Evolutionary conservation across 805 yeast genomes (phyloP), one percentile per base, ranked within the genome.

Genomic region (Pichia californica): DNA sequence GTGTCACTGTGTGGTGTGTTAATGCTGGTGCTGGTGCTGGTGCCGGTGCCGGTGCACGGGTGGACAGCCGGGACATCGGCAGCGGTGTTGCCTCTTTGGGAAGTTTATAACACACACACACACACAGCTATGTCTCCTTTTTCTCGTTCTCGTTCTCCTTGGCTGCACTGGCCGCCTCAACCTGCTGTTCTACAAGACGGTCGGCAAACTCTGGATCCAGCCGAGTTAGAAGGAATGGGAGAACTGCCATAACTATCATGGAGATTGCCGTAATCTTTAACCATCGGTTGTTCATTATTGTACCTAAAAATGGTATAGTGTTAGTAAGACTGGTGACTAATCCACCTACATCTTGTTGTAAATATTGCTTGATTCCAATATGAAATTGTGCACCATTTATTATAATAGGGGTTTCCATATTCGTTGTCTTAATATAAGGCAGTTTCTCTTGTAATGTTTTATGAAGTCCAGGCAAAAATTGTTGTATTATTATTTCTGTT

Each of bases 131-230:
- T n/a, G n/a, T 14, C 35, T 7, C 35, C 5, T 14, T 31, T 16
- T 14, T 16, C 4, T 7, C 18, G 13, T 21, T 31, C 14, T 25
- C 27, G 14, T 23, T 16, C 21, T 16, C 26, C 19, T 21, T 34
- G 11, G 19, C 43, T 16, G 27, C 19, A 18, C 16, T 19, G 11
- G 39, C 36, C 4, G 35, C 33, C 30, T 23, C 36, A 35, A 20
- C 41, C 41, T 48, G 45, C 43, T 41, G 55, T n/a, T 54, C 55
- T 30, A 52, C 44, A 19, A 52, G 51, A 14, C 59, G 40, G 15
- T 56, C 59, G 23, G 48, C 53, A 36, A 56, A 58, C 2, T 42
- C 52, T 0, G 66, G 64, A 34, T 60, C 63, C 7, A 58, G n/a
- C n/a, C 37, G 36, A 15, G 53, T 46, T 15, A 60, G 40, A 13